Evolutionary conservation across 2,329 filamentous ascomycete species (phyloP).

Genomic region (Rhynchosporium graminicola): DNA sequence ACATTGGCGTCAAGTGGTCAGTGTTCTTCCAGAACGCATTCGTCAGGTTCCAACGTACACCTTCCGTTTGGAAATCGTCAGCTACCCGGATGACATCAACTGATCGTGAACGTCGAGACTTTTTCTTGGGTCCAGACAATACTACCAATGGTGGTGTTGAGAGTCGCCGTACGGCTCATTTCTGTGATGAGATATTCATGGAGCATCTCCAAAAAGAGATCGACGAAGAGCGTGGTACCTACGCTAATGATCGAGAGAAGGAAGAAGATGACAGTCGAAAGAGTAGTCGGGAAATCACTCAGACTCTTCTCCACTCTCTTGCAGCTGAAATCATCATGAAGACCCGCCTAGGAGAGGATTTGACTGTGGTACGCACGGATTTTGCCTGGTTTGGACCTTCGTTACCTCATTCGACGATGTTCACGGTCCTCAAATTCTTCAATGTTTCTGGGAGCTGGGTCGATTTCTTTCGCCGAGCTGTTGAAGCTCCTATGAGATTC

Average conservation of each 20-base stretch:
- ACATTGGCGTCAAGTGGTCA: slow-evolving; percentile 53
- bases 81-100: slow-evolving; percentile 40
- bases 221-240: slow-evolving; percentile 43
- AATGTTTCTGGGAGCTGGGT: slow-evolving; percentile 59
- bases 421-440: slow-evolving; percentile 58
- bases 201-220: slow-evolving; percentile 51
- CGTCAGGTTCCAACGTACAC: slow-evolving; percentile 16
- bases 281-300: slow-evolving; percentile 52
- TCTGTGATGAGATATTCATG: slow-evolving; percentile 53
- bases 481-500: slow-evolving; percentile 61
- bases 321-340: slow-evolving; percentile 56
- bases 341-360: slow-evolving; percentile 48
- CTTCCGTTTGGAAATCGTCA: slow-evolving; percentile 26
- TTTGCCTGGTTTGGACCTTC: slow-evolving; percentile 60
- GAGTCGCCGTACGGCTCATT: slow-evolving; percentile 45
- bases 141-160: slow-evolving; percentile 36
- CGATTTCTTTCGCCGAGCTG: slow-evolving; percentile 58
- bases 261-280: slow-evolving; percentile 40
- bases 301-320: slow-evolving; percentile 56
- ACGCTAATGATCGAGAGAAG: slow-evolving; percentile 44
- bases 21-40: slow-evolving; percentile 47
- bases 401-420: slow-evolving; percentile 59
- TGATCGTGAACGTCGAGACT: slow-evolving; percentile 46
- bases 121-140: slow-evolving; percentile 44
- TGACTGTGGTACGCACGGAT: slow-evolving; percentile 57